A percentile compares a stretch with the other conserved stretches of the same genome.
These are phyloP conservation scores for Cyberlindnera mississippiensis DNA, from an alignment of 805 yeast species.

Conservation along the genomic window DNA sequence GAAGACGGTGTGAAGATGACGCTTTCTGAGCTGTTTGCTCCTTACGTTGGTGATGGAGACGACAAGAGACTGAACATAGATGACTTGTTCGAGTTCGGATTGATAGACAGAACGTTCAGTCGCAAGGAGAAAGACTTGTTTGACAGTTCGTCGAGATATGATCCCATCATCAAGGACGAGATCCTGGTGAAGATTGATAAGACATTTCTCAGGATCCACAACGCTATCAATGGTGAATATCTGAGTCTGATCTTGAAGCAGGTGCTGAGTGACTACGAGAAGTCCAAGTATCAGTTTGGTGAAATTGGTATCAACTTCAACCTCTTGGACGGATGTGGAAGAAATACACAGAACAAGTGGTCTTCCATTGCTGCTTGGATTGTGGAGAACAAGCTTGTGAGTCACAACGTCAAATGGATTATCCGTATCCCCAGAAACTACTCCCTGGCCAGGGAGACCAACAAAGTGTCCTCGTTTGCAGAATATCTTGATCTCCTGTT, in stretches of 20 bases:
- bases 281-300: conserved; percentile 36
- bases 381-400: conserved; percentile 33
- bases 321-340: conserved; percentile 19
- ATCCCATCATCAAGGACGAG: conserved; percentile 24
- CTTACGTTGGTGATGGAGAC: conserved; percentile 28
- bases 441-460: conserved; percentile 21
- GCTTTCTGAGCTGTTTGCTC: conserved; percentile 23
- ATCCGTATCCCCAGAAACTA: conserved; percentile 33
- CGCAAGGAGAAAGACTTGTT: conserved; percentile 25
- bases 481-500: conserved; percentile 32
- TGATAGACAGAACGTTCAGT: conserved; percentile 24
- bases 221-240: conserved; percentile 36
- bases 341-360: conserved; percentile 25
- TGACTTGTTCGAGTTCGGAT: conserved; percentile 28
- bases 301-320: conserved; percentile 35
- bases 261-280: conserved; percentile 33
- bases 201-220: conserved; percentile 35
- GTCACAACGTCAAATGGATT: conserved; percentile 38
- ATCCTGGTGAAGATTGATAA: conserved; percentile 30
- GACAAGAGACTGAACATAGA: conserved; percentile 27
- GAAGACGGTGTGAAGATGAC: conserved; percentile 26
- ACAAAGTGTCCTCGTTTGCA: conserved; percentile 28
- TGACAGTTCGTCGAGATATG: conserved; percentile 20
- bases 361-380: conserved; percentile 33
- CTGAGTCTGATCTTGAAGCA: conserved; percentile 32